A percentile compares a stretch with the other conserved stretches of the same genome.
phyloP scores from a whole-genome alignment of 805 yeast species.

The Metschnikowia amazonensis region DNA sequence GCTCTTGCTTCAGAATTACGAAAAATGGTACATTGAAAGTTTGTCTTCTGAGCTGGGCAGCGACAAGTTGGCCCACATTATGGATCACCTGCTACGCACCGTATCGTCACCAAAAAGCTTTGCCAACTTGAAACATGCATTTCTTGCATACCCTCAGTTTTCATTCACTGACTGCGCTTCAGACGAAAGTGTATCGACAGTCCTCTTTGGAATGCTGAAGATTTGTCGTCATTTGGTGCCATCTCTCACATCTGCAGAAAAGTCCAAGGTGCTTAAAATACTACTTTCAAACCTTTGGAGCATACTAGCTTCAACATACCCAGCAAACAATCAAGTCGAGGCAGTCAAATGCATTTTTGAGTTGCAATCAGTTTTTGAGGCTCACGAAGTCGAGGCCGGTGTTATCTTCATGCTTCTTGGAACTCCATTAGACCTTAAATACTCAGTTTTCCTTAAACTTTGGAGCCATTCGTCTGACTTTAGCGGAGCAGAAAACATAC shows the following conservation, averaged over 20 bases:
- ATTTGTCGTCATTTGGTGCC: constrained; percentile 36
- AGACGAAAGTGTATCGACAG: not conserved
- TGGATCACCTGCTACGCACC: not conserved
- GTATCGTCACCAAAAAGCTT: constrained; percentile 10
- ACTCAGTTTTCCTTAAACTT: constrained; percentile 56
- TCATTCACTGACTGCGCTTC: not conserved
- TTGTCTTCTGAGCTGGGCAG: constrained; percentile 16
- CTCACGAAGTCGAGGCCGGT: constrained; percentile 68
- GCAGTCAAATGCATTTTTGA: constrained; percentile 62
- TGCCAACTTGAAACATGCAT: constrained; percentile 12
- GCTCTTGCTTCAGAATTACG: constrained; percentile 19
- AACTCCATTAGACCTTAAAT: constrained; percentile 25
- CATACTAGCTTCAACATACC: constrained; percentile 46
- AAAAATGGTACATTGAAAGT: constrained; percentile 17
- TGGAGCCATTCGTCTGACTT: constrained; percentile 68
- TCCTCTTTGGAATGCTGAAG: constrained; percentile 30
- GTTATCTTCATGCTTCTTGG: constrained; percentile 52
- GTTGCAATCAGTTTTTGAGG: constrained; percentile 51
- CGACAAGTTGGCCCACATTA: constrained; percentile 16
- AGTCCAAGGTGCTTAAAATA: constrained; percentile 37
- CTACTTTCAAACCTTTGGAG: constrained; percentile 52
- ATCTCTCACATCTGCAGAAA: constrained; percentile 28
- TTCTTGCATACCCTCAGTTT: constrained; percentile 14
- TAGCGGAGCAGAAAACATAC: constrained; percentile 47
- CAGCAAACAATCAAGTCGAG: constrained; percentile 60